These are phyloP conservation scores for Lepidium africanum DNA, from an alignment of 345 rosid species.

Conservation along the genomic window DNA sequence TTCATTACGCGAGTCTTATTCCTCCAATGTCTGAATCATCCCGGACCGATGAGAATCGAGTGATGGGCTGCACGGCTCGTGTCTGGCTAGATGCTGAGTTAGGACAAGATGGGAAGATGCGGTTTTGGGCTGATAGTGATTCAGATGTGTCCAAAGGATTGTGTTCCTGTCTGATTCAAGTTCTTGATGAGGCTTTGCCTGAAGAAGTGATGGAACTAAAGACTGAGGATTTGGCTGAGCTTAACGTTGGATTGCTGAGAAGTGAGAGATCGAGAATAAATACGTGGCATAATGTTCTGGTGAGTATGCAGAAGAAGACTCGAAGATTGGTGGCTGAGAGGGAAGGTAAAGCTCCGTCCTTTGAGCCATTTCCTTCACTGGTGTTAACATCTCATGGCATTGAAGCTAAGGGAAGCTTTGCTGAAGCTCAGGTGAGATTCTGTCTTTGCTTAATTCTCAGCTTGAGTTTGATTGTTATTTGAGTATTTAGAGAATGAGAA, in stretches of 20 bases:
- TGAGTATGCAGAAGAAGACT: constrained; percentile 88
- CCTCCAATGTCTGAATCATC: constrained; percentile 50
- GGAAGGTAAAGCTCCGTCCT: constrained; percentile 47
- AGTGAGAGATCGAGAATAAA: constrained; percentile 71
- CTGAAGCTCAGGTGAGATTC: constrained; percentile 73
- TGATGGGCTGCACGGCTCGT: constrained; percentile 92
- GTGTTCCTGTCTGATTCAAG: constrained; percentile 62
- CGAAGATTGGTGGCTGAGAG: constrained; percentile 50
- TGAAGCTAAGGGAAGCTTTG: constrained; percentile 79
- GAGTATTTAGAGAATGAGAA: not conserved
- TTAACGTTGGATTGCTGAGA: constrained; percentile 57
- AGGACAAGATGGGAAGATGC: constrained; percentile 58
- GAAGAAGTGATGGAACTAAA: constrained; percentile 67
- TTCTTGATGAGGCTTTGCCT: constrained; percentile 63
- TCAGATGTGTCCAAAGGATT: constrained; percentile 78
- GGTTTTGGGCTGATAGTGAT: constrained; percentile 77
- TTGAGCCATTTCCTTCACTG: constrained; percentile 80
- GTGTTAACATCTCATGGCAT: constrained; percentile 51
- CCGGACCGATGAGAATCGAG: constrained; percentile 64
- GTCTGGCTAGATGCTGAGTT: constrained; percentile 77
- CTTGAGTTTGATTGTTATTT: not conserved
- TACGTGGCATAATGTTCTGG: constrained; percentile 91
- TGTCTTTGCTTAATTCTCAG: not conserved
- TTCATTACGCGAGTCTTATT: constrained; percentile 51
- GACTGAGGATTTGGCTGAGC: constrained; percentile 60